Evolutionary conservation across 345 rosid genomes (phyloP), one percentile per base, ranked within the genome.

Genomic region (Eucalyptus erythrocorys): DNA sequence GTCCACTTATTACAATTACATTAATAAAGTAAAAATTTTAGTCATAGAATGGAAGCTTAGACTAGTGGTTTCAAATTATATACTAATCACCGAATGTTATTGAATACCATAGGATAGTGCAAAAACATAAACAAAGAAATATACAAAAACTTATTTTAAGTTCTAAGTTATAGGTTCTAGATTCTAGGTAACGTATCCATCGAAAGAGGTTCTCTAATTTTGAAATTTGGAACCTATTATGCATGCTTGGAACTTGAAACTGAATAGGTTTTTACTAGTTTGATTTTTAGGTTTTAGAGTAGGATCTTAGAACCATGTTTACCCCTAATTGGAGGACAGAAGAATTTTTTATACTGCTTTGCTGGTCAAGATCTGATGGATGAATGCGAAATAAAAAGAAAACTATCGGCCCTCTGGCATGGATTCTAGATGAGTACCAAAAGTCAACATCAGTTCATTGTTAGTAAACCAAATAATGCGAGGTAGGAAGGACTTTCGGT

Each of bases 181-280:
- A 9, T 50, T 50, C 55, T 0, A 50, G 7, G 4, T 50, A 50
- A 50, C 53, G 22, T 17, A 50, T 8, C 22, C 8, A 50, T 50
- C 0, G 0, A 50, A 50, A 50, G 53, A 17, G 22, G 21, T 0
- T 50, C 22, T 17, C 22, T 4, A 50, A 50, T 6, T 50, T 50
- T 50, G n/a, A 50, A 50, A 7, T 16, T 0, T 50, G 0, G 53
- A 50, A 17, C 2, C 0, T 50, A 17, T 50, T 50, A 16, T 17
- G 22, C 8, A 50, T 51, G 19, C 2, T 51, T 51, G 2, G 2
- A 51, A 51, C 22, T 51, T 51, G 0, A 51, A 7, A 19, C 0
- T 0, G 10, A 1, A 7, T 51, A 51, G 0, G 0, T 51, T 51
- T 51, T 51, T 51, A 51, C 0, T 51, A 51, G 0, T 51, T 51